phyloP scores from a whole-genome alignment of 768 basidiomycete genomes.

The Xerocomus potaroensis region DNA sequence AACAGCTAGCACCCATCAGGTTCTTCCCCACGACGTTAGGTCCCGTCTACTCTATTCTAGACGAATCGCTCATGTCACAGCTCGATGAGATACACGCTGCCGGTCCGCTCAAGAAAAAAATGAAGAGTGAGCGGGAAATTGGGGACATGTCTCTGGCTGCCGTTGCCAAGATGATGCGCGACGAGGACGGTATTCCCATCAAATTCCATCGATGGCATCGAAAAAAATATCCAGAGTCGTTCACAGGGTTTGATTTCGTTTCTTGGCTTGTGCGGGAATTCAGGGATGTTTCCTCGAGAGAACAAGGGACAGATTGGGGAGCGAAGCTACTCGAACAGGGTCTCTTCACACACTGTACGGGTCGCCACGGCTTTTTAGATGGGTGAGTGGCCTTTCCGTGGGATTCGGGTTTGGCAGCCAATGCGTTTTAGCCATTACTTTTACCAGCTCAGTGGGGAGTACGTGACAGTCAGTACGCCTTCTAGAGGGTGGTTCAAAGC shows the following conservation, averaged over 20 bases:
- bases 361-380: constrained; percentile 79
- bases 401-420: constrained; percentile 1
- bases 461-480: constrained; percentile 64
- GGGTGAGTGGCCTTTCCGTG: constrained; percentile 49
- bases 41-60: constrained; percentile 74
- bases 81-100: constrained; percentile 76
- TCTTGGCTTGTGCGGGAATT: constrained; percentile 93
- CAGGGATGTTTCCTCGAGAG: constrained; percentile 77
- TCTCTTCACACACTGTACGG: constrained; percentile 78
- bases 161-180: constrained; percentile 81
- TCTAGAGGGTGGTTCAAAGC: constrained; percentile 62
- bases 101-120: constrained; percentile 74
- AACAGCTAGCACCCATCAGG: constrained; percentile 56
- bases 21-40: constrained; percentile 83
- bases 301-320: constrained; percentile 79
- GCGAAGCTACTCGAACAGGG: constrained; percentile 73
- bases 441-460: constrained; percentile 79
- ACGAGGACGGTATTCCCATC: constrained; percentile 79
- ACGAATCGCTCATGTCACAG: constrained; percentile 73
- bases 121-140: constrained; percentile 74
- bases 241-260: constrained; percentile 86
- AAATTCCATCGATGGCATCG: constrained; percentile 84
- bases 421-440: constrained; percentile 68
- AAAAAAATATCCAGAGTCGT: constrained; percentile 69
- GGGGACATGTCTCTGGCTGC: constrained; percentile 55